A percentile compares a stretch with the other conserved stretches of the same genome.
Conservation (phyloP, 805 yeast species). For the Yarrowia keelungensis region DNA sequence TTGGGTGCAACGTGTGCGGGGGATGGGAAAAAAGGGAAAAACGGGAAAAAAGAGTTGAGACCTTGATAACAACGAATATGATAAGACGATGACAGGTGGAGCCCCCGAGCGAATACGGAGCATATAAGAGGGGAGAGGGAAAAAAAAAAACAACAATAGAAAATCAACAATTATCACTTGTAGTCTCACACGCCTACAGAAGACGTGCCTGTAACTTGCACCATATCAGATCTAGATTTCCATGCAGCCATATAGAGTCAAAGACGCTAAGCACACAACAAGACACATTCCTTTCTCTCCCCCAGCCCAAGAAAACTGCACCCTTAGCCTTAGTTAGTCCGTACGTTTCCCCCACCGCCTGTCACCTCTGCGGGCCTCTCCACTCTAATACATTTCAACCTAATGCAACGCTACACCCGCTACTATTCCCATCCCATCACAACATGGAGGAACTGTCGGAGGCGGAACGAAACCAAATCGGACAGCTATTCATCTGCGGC, state of each 20-base stretch:
- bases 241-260: background rate
- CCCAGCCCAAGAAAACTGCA: no score
- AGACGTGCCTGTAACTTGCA: no score
- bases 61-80: slow-evolving; percentile 1
- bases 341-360: background rate
- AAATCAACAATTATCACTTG: no score
- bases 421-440: slow-evolving; percentile 40
- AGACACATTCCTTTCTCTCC: background rate
- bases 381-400: background rate
- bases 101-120: no score
- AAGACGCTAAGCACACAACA: background rate
- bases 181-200: no score
- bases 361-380: background rate
- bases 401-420: slow-evolving; percentile 33
- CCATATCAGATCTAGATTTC: background rate
- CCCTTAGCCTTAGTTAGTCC: background rate
- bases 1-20: slow-evolving; percentile 9
- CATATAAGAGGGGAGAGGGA: no score
- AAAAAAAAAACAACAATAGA: no score
- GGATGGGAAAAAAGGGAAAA: background rate
- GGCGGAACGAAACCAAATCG: slow-evolving; percentile 32
- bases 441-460: slow-evolving; percentile 44
- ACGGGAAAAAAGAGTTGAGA: background rate
- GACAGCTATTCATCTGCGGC: slow-evolving; percentile 39
- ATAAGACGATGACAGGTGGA: background rate